Evolutionary conservation across 768 basidiomycete genomes (phyloP).

Genomic region (Mycena rebaudengoi): DNA sequence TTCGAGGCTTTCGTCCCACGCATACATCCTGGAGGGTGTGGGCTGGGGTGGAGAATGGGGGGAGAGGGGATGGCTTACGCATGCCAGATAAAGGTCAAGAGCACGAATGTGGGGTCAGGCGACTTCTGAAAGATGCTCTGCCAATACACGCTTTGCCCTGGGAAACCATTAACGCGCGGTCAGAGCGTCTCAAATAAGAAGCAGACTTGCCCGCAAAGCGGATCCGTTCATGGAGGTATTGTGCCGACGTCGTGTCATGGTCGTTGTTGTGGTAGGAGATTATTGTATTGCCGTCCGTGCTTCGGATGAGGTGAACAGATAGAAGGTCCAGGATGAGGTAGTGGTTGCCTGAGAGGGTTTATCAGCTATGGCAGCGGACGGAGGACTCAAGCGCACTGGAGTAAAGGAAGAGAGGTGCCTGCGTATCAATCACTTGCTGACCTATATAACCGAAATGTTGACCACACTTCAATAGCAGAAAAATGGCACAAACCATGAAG

Average conservation of each 20-base stretch:
- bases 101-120: conserved; percentile 62
- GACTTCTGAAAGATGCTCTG: conserved; percentile 49
- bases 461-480: background rate
- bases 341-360: conserved; percentile 30
- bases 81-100: conserved; percentile 66
- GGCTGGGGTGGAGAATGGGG: too few species aligned
- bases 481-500: background rate
- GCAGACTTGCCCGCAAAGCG: conserved; percentile 54
- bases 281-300: conserved; percentile 53
- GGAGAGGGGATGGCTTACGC: conserved; percentile 33
- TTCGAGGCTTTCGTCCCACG: conserved; percentile 69
- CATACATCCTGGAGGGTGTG: conserved; percentile 54
- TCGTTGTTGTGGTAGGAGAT: conserved; percentile 56
- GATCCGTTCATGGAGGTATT: conserved; percentile 55
- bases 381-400: background rate
- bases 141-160: conserved; percentile 58
- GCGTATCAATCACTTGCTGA: conserved; percentile 24
- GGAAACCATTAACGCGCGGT: too few species aligned
- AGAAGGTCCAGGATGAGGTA: conserved; percentile 55
- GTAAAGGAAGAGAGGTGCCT: conserved; percentile 21
- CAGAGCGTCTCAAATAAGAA: too few species aligned
- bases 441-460: background rate
- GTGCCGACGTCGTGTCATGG: conserved; percentile 49
- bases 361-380: background rate
- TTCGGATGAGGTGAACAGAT: conserved; percentile 58